Base-by-base conservation (phyloP, 2,329 filamentous ascomycete genomes). In the Fusarium pseudonygamai region DNA sequence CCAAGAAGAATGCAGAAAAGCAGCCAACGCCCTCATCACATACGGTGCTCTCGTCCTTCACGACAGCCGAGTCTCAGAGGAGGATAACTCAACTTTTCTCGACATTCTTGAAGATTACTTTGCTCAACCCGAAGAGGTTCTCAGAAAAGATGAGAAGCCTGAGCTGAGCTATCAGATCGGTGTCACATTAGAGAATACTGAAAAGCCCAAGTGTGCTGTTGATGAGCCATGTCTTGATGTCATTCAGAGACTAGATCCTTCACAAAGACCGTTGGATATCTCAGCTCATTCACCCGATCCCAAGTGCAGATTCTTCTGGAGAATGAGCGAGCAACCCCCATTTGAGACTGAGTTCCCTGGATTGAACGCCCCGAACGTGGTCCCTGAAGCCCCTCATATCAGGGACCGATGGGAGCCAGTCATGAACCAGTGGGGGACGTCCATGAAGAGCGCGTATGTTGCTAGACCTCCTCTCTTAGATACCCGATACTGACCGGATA, bases 61-160 rank as follows among this genome's bases (percentile, higher is more conserved):
- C 82, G 89, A 90, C 82, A 87, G 86, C 58, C 88, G 89, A 70
- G 88, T 90, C 18, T 83, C 86, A 24, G 87, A 88, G 75, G 74
- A 80, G 6, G 87, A 89, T 80, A 91, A 91, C 82, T 81, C 82
- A 32, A 80, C 83, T 60, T 91, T 91, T 75, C 86, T 91, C 64
- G 88, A 91, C 79, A 83, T 91, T 42, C 85, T 90, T n/a, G 89
- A 91, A 80, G 88, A 90, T 82, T 91, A 91, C 83, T 91, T 91
- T 77, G 88, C 87, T 39, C 89, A 90, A 79, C 86, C 88, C 22
- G 81, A 82, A 24, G 83, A 79, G 14, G 79, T 77, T 6, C 83
- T 90, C 40, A 79, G 79, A 55, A 78, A 77, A 40, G 89, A 91
- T 73, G 87, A 90, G 82, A 85, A 88, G 6, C 89, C 89, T 11